Evolutionary conservation across 495 filamentous ascomycete genomes (phyloP).

Genomic region (Aspergillus sparsus): DNA sequence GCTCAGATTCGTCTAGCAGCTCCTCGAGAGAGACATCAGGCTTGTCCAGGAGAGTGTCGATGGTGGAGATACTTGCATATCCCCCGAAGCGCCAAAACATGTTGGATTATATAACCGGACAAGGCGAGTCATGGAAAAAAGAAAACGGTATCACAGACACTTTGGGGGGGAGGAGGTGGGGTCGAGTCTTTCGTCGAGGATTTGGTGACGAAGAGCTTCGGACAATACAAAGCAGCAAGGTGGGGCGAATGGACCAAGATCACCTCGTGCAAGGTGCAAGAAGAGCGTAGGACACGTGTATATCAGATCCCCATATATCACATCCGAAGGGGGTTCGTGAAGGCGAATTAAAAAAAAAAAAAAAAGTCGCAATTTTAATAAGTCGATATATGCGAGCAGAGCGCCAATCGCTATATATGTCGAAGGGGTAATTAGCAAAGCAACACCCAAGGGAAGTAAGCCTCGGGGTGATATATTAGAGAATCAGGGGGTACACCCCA

Average conservation of each 20-base stretch:
- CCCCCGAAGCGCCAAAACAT: conserved; percentile 99
- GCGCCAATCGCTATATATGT: too few relatives aligned
- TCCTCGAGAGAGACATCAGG: conserved; percentile 93
- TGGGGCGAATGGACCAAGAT: conserved; percentile 10
- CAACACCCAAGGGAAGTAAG: not conserved
- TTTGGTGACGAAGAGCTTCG: conserved; percentile 35
- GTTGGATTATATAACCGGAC: conserved; percentile 54
- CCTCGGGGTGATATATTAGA: conserved; percentile 9
- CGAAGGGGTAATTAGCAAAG: too few relatives aligned
- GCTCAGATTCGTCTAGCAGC: conserved; percentile 89
- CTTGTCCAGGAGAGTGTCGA: conserved; percentile 95
- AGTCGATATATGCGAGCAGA: conserved; percentile 26
- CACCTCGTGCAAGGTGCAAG: conserved; percentile 18
- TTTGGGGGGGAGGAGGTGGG: conserved; percentile 13
- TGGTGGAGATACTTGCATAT: conserved; percentile 93
- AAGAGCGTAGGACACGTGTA: conserved; percentile 15
- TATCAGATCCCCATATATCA: conserved; percentile 11
- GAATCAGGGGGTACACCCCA: not conserved
- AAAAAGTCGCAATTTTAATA: not conserved
- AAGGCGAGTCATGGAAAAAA: conserved; percentile 44
- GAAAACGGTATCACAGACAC: conserved; percentile 25
- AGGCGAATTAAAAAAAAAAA: conserved; percentile 9
- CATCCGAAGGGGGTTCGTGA: conserved; percentile 11
- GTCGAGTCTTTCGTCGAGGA: conserved; percentile 22
- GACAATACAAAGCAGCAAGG: conserved; percentile 34